A percentile compares a stretch with the other conserved stretches of the same genome.
Evolutionary conservation across 2,329 filamentous ascomycete genomes (phyloP).

Genomic region (Paraconiothyrium brasiliense): DNA sequence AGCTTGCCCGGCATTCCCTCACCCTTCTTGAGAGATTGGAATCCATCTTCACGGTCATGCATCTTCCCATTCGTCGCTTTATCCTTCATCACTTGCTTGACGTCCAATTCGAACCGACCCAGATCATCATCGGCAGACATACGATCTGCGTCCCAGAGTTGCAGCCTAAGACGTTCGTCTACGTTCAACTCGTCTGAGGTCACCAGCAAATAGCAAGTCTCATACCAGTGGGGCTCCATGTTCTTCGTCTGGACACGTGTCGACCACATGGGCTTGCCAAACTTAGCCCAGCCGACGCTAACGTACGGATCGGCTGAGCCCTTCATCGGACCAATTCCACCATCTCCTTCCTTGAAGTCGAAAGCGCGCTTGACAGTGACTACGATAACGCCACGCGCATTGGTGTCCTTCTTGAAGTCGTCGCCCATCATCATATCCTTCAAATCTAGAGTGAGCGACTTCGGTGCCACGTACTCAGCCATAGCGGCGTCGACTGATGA

Average conservation of each 20-base stretch:
- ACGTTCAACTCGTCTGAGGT: slow-evolving; percentile 77
- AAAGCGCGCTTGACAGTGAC: slow-evolving; percentile 72
- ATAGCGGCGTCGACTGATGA: slow-evolving; percentile 77
- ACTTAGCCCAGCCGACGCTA: slow-evolving; percentile 79
- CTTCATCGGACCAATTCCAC: slow-evolving; percentile 67
- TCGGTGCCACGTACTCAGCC: slow-evolving; percentile 79
- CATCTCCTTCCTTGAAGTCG: slow-evolving; percentile 77
- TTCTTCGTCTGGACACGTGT: slow-evolving; percentile 72
- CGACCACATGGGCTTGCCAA: slow-evolving; percentile 73
- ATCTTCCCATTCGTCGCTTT: slow-evolving; percentile 69
- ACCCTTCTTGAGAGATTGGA: slow-evolving; percentile 70
- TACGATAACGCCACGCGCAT: slow-evolving; percentile 70
- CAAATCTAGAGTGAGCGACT: slow-evolving; percentile 76
- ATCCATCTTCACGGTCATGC: slow-evolving; percentile 70
- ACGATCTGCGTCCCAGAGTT: slow-evolving; percentile 80
- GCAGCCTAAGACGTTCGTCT: slow-evolving; percentile 72
- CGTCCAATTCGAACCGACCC: slow-evolving; percentile 74
- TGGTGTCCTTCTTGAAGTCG: slow-evolving; percentile 80
- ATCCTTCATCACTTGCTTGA: slow-evolving; percentile 71
- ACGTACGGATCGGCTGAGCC: slow-evolving; percentile 76
- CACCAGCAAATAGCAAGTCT: slow-evolving; percentile 74
- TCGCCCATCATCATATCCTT: slow-evolving; percentile 82
- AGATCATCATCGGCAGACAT: slow-evolving; percentile 78
- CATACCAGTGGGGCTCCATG: slow-evolving; percentile 75
- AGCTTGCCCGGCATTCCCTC: slow-evolving; percentile 75